phyloP scores from a whole-genome alignment of 2,329 filamentous ascomycete species.

The Ophiosphaerella narmari region DNA sequence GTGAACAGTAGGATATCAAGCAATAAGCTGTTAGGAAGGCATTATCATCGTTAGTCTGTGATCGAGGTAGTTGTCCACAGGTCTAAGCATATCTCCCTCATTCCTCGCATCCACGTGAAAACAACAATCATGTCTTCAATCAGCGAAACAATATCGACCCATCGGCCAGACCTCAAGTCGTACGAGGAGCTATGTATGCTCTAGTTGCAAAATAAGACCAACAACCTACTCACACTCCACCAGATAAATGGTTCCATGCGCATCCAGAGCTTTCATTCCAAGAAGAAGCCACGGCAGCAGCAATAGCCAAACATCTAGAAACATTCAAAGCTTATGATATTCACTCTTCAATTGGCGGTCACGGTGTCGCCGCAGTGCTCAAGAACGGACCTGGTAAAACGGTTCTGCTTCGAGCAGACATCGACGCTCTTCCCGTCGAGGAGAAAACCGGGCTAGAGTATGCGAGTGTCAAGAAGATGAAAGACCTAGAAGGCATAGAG shows the following conservation, averaged over 20 bases:
- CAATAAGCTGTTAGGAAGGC: no score
- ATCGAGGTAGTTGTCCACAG: no score
- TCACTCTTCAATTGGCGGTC: slow-evolving; percentile 59
- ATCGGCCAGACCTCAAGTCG: slow-evolving; percentile 29
- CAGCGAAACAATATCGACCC: slow-evolving; percentile 27
- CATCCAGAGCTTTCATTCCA: slow-evolving; percentile 45
- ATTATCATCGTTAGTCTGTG: no score
- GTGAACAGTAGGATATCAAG: no score
- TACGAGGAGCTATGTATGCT: slow-evolving; percentile 43
- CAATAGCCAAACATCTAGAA: slow-evolving; percentile 34
- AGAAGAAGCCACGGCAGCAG: slow-evolving; percentile 38
- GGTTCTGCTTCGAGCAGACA: slow-evolving; percentile 64
- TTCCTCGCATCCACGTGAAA: background rate
- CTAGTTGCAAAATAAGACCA: background rate
- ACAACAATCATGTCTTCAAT: slow-evolving; percentile 32
- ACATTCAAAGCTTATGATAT: slow-evolving; percentile 50
- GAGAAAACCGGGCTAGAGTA: slow-evolving; percentile 62
- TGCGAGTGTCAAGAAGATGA: slow-evolving; percentile 55
- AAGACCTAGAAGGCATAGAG: slow-evolving; percentile 53
- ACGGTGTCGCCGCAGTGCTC: slow-evolving; percentile 62
- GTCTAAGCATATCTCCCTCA: background rate
- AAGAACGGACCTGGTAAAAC: slow-evolving; percentile 61
- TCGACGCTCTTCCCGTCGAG: slow-evolving; percentile 63
- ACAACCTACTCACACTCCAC: slow-evolving; percentile 1
- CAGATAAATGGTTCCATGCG: slow-evolving; percentile 43